Evolutionary conservation across 495 filamentous ascomycete species (phyloP).

Genomic region (Talaromyces adpressus): DNA sequence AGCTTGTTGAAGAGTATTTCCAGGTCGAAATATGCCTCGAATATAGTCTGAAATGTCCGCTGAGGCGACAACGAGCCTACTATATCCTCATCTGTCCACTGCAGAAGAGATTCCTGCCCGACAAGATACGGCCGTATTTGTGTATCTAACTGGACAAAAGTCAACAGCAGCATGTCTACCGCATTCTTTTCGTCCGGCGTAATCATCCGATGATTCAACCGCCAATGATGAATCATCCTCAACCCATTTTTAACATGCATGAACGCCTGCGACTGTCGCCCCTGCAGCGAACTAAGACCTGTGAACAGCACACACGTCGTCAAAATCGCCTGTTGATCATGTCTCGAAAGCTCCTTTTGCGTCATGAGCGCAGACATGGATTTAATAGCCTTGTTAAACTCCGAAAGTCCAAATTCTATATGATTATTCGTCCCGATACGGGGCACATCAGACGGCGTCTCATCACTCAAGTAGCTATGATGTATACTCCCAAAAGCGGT

Average conservation of each 20-base stretch:
- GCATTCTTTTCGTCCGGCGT: not conserved
- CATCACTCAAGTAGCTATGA: slow-evolving; percentile 2
- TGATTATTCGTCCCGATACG: not conserved
- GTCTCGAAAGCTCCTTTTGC: not conserved
- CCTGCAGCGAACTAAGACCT: not conserved
- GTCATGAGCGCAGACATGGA: not conserved
- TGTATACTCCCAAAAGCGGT: slow-evolving; percentile 8
- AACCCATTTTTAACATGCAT: slow-evolving; percentile 8
- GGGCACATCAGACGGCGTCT: not conserved
- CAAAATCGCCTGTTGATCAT: slow-evolving; percentile 5
- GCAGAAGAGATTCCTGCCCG: slow-evolving; percentile 2
- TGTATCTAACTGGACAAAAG: not conserved
- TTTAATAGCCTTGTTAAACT: slow-evolving; percentile 7
- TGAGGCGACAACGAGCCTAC: not conserved
- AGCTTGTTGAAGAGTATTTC: slow-evolving; percentile 3
- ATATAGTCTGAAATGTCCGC: not conserved
- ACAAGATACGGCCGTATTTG: slow-evolving; percentile 5
- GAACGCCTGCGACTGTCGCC: slow-evolving; percentile 3
- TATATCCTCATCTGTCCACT: slow-evolving; percentile 1
- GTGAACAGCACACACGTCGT: slow-evolving; percentile 6
- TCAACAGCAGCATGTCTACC: not conserved
- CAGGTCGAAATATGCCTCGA: slow-evolving; percentile 4
- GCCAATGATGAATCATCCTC: slow-evolving; percentile 7
- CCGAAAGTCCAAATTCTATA: not conserved
- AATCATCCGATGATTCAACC: not conserved